Percentiles rank a stretch among this genome's conserved stretches.
Conservation (phyloP, 2,329 filamentous ascomycete species). For the Botryosphaeria dothidea region DNA sequence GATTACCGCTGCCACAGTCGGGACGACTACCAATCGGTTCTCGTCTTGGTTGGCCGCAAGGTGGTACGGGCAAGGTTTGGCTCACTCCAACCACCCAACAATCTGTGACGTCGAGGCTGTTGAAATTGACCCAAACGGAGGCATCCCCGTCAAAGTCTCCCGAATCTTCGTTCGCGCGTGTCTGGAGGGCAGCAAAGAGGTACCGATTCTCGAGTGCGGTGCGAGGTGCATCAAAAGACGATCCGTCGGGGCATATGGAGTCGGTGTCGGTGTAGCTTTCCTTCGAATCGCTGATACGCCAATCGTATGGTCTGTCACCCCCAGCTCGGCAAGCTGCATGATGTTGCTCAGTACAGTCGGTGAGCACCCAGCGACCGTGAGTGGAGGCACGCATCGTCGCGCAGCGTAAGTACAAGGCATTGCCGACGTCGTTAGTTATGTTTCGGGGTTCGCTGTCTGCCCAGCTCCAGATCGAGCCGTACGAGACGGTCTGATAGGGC, state of each 20-base stretch:
- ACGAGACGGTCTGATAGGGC: slow-evolving; percentile 54
- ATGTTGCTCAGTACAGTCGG: slow-evolving; percentile 55
- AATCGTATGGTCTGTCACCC: slow-evolving; percentile 54
- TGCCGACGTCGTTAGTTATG: slow-evolving; percentile 33
- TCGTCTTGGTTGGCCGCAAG: slow-evolving; percentile 44
- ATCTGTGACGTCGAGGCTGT: slow-evolving; percentile 55
- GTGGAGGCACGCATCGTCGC: slow-evolving; percentile 50
- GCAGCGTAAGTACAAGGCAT: slow-evolving; percentile 50
- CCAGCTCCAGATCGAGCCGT: slow-evolving; percentile 62
- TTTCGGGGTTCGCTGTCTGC: slow-evolving; percentile 57
- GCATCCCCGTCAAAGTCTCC: slow-evolving; percentile 26
- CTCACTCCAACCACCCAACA: slow-evolving; percentile 64
- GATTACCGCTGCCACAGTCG: slow-evolving; percentile 63
- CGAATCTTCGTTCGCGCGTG: slow-evolving; percentile 27
- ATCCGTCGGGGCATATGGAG: slow-evolving; percentile 49
- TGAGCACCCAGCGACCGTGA: slow-evolving; percentile 59
- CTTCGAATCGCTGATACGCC: slow-evolving; percentile 51
- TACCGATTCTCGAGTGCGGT: slow-evolving; percentile 66
- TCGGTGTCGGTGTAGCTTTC: slow-evolving; percentile 47
- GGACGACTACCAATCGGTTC: slow-evolving; percentile 57
- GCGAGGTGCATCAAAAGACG: slow-evolving; percentile 58
- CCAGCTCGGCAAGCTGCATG: slow-evolving; percentile 59
- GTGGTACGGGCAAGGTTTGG: slow-evolving; percentile 60
- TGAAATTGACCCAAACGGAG: slow-evolving; percentile 60
- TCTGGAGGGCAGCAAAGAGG: slow-evolving; percentile 36